Evolutionary conservation across 768 basidiomycete genomes (phyloP).

Genomic region (Russula sp.): DNA sequence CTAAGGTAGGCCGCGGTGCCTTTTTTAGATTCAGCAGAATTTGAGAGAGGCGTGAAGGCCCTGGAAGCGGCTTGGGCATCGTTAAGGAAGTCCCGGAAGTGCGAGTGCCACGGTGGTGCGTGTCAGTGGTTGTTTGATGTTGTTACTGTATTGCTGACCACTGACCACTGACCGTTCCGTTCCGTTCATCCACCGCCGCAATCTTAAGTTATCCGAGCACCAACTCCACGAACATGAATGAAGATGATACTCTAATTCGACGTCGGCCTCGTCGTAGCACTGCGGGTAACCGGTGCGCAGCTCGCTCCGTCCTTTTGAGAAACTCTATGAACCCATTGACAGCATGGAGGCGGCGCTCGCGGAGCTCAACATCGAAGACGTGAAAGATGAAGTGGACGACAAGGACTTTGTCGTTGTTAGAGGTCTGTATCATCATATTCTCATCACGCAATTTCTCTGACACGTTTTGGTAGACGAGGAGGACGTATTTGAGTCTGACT

Average conservation of each 20-base stretch:
- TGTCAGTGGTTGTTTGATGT: neutral
- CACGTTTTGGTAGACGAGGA: slow-evolving; percentile 56
- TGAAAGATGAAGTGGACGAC: slow-evolving; percentile 57
- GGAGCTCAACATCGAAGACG: slow-evolving; percentile 49
- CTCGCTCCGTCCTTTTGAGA: neutral
- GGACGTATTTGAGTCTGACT: slow-evolving; percentile 78
- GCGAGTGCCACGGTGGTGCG: neutral
- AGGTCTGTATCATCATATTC: slow-evolving; percentile 36
- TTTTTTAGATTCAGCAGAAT: slow-evolving; percentile 47
- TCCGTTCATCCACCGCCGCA: neutral
- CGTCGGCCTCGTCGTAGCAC: slow-evolving; percentile 66
- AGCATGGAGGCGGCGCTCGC: slow-evolving; percentile 79
- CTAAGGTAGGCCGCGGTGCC: slow-evolving; percentile 45
- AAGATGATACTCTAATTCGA: slow-evolving; percentile 44
- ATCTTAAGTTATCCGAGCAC: neutral
- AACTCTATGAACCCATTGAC: slow-evolving; percentile 8
- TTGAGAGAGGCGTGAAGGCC: slow-evolving; percentile 50
- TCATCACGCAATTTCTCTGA: neutral
- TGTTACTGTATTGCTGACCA: neutral
- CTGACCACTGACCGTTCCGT: neutral
- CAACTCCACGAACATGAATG: slow-evolving; percentile 21
- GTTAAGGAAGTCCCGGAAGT: neutral
- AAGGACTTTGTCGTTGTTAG: slow-evolving; percentile 61
- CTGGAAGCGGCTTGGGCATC: slow-evolving; percentile 28
- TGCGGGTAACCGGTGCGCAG: slow-evolving; percentile 65